Evolutionary conservation across 1,284 basidiomycete species (phyloP).

Genomic region (Anthracocystis setariae): DNA sequence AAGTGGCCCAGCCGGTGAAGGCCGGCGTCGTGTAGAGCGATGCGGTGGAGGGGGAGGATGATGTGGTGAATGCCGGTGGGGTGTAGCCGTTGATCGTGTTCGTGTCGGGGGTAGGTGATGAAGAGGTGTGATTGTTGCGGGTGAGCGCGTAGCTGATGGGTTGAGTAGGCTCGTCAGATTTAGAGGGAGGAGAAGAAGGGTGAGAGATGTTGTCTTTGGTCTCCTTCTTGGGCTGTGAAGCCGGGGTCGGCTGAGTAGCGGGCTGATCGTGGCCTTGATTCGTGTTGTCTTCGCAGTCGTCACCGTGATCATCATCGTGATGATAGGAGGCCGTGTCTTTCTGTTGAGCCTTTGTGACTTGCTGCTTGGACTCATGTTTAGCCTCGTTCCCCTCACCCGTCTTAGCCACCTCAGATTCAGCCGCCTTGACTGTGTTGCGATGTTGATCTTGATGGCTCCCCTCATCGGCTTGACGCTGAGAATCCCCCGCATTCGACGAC

Average conservation of each 20-base stretch:
- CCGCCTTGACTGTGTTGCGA: no score
- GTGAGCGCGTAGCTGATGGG: not conserved
- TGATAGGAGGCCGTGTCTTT: not conserved
- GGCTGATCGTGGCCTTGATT: not conserved
- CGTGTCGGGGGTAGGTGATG: no score
- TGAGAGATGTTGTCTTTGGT: not conserved
- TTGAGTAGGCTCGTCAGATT: not conserved
- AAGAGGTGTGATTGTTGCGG: not conserved
- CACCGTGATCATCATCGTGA: not conserved
- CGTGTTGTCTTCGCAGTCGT: not conserved
- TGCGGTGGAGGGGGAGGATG: conserved; percentile 11
- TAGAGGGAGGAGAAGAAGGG: no score
- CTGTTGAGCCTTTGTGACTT: not conserved
- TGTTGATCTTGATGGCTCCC: no score
- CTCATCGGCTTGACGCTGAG: no score
- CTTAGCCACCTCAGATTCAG: no score
- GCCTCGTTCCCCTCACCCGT: not conserved
- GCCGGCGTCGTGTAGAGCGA: conserved; percentile 15
- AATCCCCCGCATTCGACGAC: not conserved
- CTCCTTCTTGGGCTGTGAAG: not conserved
- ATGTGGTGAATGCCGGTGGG: conserved; percentile 13
- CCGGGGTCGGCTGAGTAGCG: not conserved
- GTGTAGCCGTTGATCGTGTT: conserved; percentile 41
- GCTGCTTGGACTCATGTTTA: conserved; percentile 1
- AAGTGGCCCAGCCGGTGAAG: conserved; percentile 41